Percentiles rank a stretch among this genome's conserved stretches.
phyloP scores from a whole-genome alignment of 768 basidiomycete species.

The Bullera alba region DNA sequence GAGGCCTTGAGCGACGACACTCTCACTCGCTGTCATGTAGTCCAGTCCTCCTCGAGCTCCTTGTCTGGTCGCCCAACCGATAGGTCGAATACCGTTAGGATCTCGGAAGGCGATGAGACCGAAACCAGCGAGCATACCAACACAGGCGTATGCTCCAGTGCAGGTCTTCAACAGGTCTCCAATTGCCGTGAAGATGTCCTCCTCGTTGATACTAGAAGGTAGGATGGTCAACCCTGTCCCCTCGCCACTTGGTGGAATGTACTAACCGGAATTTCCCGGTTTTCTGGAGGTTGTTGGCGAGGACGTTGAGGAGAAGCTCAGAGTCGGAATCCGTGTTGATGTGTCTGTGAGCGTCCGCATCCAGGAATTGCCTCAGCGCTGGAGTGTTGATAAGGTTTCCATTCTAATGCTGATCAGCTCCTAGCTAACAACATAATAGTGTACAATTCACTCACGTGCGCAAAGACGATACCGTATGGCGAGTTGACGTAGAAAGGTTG shows the following conservation, averaged over 20 bases:
- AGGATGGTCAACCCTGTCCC: neutral
- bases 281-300: conserved; percentile 94
- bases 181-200: conserved; percentile 95
- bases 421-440: neutral
- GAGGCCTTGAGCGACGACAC: conserved; percentile 87
- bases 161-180: conserved; percentile 79
- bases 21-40: conserved; percentile 89
- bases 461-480: conserved; percentile 98
- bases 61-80: conserved; percentile 70
- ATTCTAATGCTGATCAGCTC: conserved; percentile 56
- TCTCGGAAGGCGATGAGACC: conserved; percentile 97
- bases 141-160: conserved; percentile 91
- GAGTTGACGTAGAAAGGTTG: conserved; percentile 99
- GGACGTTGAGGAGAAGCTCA: conserved; percentile 91
- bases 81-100: conserved; percentile 91
- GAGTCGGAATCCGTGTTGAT: conserved; percentile 99
- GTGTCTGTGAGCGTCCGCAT: conserved; percentile 91
- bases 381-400: conserved; percentile 94
- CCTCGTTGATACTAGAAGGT: conserved; percentile 69
- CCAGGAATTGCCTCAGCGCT: conserved; percentile 82
- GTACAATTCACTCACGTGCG: conserved; percentile 61
- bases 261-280: conserved; percentile 83
- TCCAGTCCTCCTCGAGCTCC: conserved; percentile 58
- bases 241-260: neutral
- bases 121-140: conserved; percentile 98